A percentile compares a stretch with the other conserved stretches of the same genome.
These are phyloP conservation scores for Syzygium syzygioides DNA, from an alignment of 441 rosid genomes.

Conservation along the genomic window DNA sequence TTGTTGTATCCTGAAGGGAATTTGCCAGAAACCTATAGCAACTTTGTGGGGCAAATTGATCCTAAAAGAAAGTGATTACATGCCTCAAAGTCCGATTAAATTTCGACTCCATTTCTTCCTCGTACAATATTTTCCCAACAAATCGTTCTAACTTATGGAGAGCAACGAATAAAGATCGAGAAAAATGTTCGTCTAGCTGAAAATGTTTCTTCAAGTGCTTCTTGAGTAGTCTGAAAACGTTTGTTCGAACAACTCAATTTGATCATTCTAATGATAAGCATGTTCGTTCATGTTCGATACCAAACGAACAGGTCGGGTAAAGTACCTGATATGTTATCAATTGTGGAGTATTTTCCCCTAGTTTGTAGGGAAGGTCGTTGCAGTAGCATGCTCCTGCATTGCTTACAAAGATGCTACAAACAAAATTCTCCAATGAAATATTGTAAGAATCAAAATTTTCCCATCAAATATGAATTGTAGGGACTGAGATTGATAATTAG, in stretches of 20 bases:
- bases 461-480: neutral
- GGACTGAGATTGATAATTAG: neutral
- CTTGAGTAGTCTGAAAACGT: accelerated
- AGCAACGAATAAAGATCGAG: neutral
- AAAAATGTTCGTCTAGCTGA: neutral
- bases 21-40: too few species aligned
- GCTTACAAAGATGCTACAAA: neutral
- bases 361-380: neutral
- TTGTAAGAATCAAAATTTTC: neutral
- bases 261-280: neutral
- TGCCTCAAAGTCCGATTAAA: too few species aligned
- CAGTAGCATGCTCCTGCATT: neutral
- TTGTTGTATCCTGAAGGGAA: too few species aligned
- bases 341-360: neutral
- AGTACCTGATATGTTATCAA: neutral
- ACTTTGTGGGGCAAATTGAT: too few species aligned
- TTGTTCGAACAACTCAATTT: neutral
- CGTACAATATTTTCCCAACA: too few species aligned
- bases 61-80: too few species aligned
- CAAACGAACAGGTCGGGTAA: neutral
- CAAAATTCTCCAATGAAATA: neutral
- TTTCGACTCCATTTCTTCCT: too few species aligned
- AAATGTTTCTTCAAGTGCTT: neutral
- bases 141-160: neutral
- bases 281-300: neutral